These are phyloP conservation scores for Alternaria postmessia DNA, from an alignment of 2,329 filamentous ascomycete species.

Conservation along the genomic window DNA sequence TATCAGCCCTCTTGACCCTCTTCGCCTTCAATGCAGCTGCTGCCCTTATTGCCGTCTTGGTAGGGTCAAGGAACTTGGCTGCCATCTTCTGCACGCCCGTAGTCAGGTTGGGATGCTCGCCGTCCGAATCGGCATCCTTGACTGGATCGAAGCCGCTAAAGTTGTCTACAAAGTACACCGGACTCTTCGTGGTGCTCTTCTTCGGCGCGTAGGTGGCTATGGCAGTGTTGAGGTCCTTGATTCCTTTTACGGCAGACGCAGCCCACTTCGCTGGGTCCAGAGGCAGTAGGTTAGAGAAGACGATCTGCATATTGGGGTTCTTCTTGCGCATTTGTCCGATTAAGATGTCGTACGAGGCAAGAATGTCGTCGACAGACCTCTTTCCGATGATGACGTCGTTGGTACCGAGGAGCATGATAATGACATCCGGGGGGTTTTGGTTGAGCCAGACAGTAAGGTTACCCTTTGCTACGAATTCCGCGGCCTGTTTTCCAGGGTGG, in stretches of 20 bases:
- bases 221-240: conserved; percentile 29
- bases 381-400: conserved; percentile 54
- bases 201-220: conserved; percentile 30
- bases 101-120: conserved; percentile 44
- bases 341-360: conserved; percentile 51
- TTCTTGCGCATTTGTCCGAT: conserved; percentile 54
- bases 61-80: conserved; percentile 33
- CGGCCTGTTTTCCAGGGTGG: conserved; percentile 53
- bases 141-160: conserved; percentile 38
- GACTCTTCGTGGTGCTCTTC: conserved; percentile 30
- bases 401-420: conserved; percentile 58
- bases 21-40: conserved; percentile 17
- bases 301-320: conserved; percentile 52
- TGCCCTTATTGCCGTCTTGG: conserved; percentile 29
- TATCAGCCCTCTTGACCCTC: conserved; percentile 9
- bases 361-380: conserved; percentile 41
- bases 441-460: conserved; percentile 53
- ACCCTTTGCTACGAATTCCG: conserved; percentile 50
- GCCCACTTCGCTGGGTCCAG: conserved; percentile 38
- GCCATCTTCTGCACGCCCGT: conserved; percentile 43
- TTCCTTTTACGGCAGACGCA: conserved; percentile 20
- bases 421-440: conserved; percentile 52
- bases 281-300: conserved; percentile 47
- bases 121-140: conserved; percentile 41
- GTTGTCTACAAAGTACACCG: conserved; percentile 43